Evolutionary conservation across 129 eudicot species (phyloP), one percentile per base, ranked within the genome.

Genomic region (Apium graveolens): DNA sequence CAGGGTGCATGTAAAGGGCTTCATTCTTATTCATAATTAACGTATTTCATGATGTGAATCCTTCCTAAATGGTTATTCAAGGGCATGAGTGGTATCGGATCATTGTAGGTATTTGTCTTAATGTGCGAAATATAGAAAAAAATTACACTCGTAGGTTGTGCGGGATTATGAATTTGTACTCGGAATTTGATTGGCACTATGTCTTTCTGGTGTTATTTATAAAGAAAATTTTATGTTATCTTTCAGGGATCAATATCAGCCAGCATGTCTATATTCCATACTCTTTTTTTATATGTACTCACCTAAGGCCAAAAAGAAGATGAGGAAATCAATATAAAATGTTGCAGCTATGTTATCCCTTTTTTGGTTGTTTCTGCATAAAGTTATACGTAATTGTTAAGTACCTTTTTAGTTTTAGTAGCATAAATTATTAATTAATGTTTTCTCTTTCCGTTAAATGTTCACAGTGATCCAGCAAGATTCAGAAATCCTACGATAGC

Each of bases 241-340:
- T 84, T 84, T 34, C 88, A 95, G 99, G 99, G 99, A 75, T 88
- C 97, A 66, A 84, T 95, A 78, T 88, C 99, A n/a, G 96, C 92
- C 76, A 92, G 99, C 86, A 95, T 95, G 99, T 91, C 97, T 27
- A 82, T 95, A 82, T 88, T 91, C 80, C 99, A 95, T 81, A 92
- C 99, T 10, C 86, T 88, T 62, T 88, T 82, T 95, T 95, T 78
- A 81, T 95, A 53, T 95, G 99, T 81, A 87, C 89, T 77, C 99
- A 95, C 80, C 89, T 95, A 20, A 18, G 99, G 99, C 26, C 97
- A 95, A 83, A 90, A 69, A 75, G 99, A 95, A 18, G 84, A n/a
- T n/a, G n/a, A n/a, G n/a, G n/a, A n/a, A n/a, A n/a, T n/a, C n/a
- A n/a, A n/a, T n/a, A n/a, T n/a, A n/a, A n/a, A n/a, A n/a, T n/a